Conservation (phyloP, 441 rosid genomes). For the Adansonia grandidieri region DNA sequence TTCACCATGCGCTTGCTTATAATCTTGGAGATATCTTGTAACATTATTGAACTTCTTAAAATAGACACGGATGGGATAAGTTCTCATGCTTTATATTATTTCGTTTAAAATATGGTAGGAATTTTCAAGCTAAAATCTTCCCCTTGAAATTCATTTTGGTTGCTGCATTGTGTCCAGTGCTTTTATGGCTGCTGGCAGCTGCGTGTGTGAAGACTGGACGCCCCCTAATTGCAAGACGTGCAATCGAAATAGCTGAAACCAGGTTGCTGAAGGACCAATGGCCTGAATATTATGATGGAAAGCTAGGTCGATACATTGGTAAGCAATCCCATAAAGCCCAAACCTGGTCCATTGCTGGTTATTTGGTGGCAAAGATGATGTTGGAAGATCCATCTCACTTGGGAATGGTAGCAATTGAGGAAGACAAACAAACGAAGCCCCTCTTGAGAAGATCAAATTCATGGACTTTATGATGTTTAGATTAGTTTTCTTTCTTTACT, state of each 20-base stretch:
- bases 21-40: background rate
- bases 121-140: background rate
- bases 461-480: conserved; percentile 52
- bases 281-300: conserved; percentile 98
- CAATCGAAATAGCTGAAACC: conserved; percentile 71
- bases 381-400: conserved; percentile 90
- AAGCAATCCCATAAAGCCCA: conserved; percentile 80
- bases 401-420: conserved; percentile 85
- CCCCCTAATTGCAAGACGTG: conserved; percentile 80
- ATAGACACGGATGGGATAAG: background rate
- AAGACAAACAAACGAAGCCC: conserved; percentile 88
- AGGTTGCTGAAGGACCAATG: conserved; percentile 74
- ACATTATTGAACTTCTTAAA: background rate
- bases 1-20: background rate
- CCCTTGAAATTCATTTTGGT: conserved; percentile 1
- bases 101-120: background rate
- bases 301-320: conserved; percentile 72
- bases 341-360: conserved; percentile 91
- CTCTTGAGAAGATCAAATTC: conserved; percentile 76
- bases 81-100: background rate
- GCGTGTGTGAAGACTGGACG: conserved; percentile 90
- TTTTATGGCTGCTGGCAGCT: conserved; percentile 87
- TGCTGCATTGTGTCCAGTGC: conserved; percentile 50
- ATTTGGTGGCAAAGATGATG: conserved; percentile 93
- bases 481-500: background rate